Percentiles rank a stretch among this genome's conserved stretches.
These are phyloP conservation scores for Monilinia vaccinii-corymbosi DNA, from an alignment of 2,329 filamentous ascomycete species.

Conservation along the genomic window DNA sequence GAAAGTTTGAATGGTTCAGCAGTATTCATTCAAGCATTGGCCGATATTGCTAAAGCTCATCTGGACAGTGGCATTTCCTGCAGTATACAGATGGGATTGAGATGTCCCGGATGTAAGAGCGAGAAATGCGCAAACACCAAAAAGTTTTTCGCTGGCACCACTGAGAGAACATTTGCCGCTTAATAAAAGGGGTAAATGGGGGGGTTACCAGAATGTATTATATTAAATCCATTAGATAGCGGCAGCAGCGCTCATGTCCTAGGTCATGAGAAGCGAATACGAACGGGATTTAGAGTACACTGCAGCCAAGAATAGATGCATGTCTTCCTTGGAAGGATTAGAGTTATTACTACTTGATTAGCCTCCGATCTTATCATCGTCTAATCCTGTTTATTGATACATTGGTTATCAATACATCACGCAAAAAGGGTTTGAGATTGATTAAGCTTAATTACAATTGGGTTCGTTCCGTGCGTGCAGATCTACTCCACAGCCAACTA, in stretches of 20 bases:
- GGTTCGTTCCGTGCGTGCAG: too few species aligned
- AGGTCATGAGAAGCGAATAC: not conserved
- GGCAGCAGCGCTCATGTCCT: not conserved
- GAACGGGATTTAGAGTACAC: not conserved
- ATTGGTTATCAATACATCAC: too few species aligned
- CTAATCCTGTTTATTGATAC: too few species aligned
- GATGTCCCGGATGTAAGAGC: conserved; percentile 89
- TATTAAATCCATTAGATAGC: not conserved
- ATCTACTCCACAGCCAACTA: too few species aligned
- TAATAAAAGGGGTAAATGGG: not conserved
- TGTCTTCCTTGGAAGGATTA: too few species aligned
- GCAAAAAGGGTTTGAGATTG: not conserved
- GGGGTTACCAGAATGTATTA: not conserved
- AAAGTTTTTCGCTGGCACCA: conserved; percentile 46
- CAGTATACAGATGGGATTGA: conserved; percentile 77
- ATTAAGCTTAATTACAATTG: too few species aligned
- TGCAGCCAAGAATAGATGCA: not conserved
- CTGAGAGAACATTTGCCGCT: conserved; percentile 14
- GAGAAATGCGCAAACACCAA: conserved; percentile 76
- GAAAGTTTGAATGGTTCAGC: conserved; percentile 88
- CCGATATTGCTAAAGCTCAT: conserved; percentile 77
- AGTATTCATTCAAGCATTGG: conserved; percentile 83
- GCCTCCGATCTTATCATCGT: too few species aligned
- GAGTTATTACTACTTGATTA: too few species aligned
- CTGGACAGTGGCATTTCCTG: conserved; percentile 58